These are phyloP conservation scores for Aristolochia californica DNA, from an alignment of 164 flowering plant genomes.

Conservation along the genomic window DNA sequence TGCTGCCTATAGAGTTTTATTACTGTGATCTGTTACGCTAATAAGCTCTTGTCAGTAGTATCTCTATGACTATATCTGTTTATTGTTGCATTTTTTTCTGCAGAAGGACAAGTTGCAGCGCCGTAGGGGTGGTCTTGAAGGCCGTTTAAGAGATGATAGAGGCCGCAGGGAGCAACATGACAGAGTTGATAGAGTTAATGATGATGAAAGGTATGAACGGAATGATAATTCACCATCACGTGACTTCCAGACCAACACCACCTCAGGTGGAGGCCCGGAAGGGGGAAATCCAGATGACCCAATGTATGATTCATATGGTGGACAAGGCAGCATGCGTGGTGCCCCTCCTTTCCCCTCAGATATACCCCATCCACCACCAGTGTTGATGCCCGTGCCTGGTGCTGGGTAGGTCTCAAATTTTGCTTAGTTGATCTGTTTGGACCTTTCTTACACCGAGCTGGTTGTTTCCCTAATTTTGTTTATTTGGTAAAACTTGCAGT, in stretches of 20 bases:
- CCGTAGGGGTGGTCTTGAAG: constrained; percentile 51
- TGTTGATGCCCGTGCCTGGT: constrained; percentile 99
- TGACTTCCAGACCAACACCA: constrained; percentile 38
- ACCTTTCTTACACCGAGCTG: too few relatives aligned
- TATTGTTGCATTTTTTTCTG: constrained; percentile 5
- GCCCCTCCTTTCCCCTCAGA: constrained; percentile 72
- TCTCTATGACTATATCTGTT: not conserved
- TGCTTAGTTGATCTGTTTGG: not conserved
- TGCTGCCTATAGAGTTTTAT: too few relatives aligned
- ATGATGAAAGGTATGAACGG: constrained; percentile 61
- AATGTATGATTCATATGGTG: constrained; percentile 68
- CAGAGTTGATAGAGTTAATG: constrained; percentile 33
- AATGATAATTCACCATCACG: constrained; percentile 52
- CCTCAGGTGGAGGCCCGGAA: constrained; percentile 32
- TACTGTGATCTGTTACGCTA: not conserved
- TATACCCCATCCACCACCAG: constrained; percentile 58
- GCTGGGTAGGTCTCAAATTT: constrained; percentile 66
- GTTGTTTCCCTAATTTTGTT: too few relatives aligned
- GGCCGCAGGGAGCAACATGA: constrained; percentile 51
- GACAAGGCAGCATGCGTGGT: constrained; percentile 53
- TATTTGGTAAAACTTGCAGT: constrained; percentile 27
- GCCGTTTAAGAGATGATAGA: constrained; percentile 66
- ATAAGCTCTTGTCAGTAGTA: not conserved
- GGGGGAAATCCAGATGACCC: constrained; percentile 61
- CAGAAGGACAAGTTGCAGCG: constrained; percentile 67